Base-by-base conservation (phyloP, 345 rosid species). In the Eucalyptus tenuipes region DNA sequence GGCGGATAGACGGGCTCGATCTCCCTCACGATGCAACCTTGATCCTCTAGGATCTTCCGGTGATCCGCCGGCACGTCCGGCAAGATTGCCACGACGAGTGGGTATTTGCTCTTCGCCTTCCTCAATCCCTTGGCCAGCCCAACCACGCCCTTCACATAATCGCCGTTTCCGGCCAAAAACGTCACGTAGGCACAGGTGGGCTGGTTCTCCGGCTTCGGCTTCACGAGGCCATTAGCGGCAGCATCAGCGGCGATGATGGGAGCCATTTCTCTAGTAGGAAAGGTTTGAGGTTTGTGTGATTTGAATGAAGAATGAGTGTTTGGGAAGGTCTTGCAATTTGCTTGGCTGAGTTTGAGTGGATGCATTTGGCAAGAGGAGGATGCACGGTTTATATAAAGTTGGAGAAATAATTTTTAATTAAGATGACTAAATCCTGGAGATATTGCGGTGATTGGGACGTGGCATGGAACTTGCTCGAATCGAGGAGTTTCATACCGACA, bases 11-110 rank as follows among this genome's bases (percentile, higher is more conserved):
- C 87, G 7, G 94, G 94, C 48, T 91, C 91, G 24, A 93, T 93
- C 89, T 92, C 93, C 64, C 90, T 75, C 37, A 93, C 87, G 5
- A 92, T 86, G 50, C 93, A 93, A 5, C 94, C 94, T 16, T 91
- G 94, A 25, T 88, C 85, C 57, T 86, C 88, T 52, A 93, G 88
- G 7, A 89, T 88, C 87, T 89, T 50, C 64, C 93, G 93, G 86
- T 93, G 94, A 29, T 93, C 93, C 42, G 44, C 91, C 0, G 94
- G 94, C 20, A 93, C 94, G 12, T 93, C 94, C 2, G 94, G 94
- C 71, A 93, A 64, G 64, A 92, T 55, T 2, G 93, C 93, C 42
- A 93, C 94, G 49, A 93, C 91, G 1, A 93, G 89, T 8, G 93
- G 93, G 84, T 93, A 89, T 88, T 90, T 89, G 85, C 92, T 92